These are phyloP conservation scores for Sphagnum fallax DNA, from an alignment of 228 moss, liverwort and hornwort genomes.

Conservation along the genomic window DNA sequence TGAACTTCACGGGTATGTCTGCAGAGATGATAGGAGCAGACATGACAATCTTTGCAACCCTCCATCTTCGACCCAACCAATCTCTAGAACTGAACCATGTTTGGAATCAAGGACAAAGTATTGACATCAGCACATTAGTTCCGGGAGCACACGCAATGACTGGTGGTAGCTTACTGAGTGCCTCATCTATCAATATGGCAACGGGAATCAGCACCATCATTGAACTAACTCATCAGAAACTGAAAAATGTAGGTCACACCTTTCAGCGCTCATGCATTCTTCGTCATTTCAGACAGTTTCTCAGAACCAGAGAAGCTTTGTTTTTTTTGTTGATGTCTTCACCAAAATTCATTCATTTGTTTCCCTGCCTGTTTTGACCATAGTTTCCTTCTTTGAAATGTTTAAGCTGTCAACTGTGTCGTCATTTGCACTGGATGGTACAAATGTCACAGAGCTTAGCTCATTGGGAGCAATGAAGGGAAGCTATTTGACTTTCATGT, in stretches of 20 bases:
- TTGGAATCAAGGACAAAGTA: constrained; percentile 49
- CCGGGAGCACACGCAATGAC: constrained; percentile 8
- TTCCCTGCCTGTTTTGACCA: neutral
- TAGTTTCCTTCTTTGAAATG: neutral
- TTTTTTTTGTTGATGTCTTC: neutral
- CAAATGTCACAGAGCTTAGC: no score
- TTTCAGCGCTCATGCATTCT: neutral
- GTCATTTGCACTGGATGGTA: no score
- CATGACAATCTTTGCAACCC: constrained; percentile 44
- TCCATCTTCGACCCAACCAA: constrained; percentile 24
- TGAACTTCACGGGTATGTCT: constrained; percentile 26
- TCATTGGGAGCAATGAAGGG: no score
- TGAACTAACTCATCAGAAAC: constrained; percentile 21
- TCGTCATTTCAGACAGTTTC: neutral
- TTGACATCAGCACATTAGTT: constrained; percentile 4
- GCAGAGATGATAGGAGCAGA: constrained; percentile 16
- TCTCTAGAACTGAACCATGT: constrained; percentile 33
- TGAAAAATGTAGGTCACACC: constrained; percentile 36
- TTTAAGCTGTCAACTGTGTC: neutral
- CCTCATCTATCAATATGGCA: constrained; percentile 27
- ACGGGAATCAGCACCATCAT: constrained; percentile 27
- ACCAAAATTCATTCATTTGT: neutral
- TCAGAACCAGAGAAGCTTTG: neutral
- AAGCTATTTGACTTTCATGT: no score
- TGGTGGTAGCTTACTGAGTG: constrained; percentile 10